phyloP scores from a whole-genome alignment of 164 flowering plant genomes.

The Vitis amurensis region DNA sequence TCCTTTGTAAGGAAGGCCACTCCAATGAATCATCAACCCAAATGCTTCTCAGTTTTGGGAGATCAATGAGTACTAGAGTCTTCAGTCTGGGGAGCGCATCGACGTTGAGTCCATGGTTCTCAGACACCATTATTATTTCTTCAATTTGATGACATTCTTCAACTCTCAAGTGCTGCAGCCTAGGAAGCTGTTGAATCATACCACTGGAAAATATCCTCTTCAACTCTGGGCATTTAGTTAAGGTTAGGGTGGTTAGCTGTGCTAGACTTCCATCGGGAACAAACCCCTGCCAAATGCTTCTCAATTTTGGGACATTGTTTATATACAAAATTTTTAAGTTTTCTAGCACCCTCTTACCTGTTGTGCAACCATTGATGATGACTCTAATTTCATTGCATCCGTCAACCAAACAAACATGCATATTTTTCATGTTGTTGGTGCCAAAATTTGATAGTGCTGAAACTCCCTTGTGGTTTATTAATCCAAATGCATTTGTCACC shows the following conservation, averaged over 20 bases:
- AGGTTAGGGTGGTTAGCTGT: too few relatives aligned
- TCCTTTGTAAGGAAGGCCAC: constrained; percentile 10
- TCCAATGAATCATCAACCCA: background rate
- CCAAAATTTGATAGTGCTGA: background rate
- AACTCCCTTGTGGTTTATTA: constrained; percentile 11
- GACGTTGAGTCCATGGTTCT: background rate
- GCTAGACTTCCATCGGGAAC: too few relatives aligned
- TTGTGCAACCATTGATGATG: background rate
- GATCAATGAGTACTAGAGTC: background rate
- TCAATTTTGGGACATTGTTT: background rate
- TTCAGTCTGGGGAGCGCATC: constrained; percentile 1
- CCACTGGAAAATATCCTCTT: too few relatives aligned
- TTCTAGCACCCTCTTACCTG: background rate
- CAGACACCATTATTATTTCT: constrained; percentile 4
- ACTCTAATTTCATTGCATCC: too few relatives aligned
- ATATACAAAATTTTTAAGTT: constrained; percentile 1
- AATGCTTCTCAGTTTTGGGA: constrained; percentile 5
- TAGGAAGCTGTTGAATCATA: constrained; percentile 8
- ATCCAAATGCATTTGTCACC: constrained; percentile 6
- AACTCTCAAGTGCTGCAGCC: constrained; percentile 2
- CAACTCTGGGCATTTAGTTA: too few relatives aligned
- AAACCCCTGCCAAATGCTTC: too few relatives aligned
- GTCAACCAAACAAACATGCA: too few relatives aligned
- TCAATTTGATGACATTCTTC: constrained; percentile 9
- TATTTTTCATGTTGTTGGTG: too few relatives aligned